Base-by-base conservation (phyloP, 108 stramenopile genomes). In the Skeletonema tropicum region DNA sequence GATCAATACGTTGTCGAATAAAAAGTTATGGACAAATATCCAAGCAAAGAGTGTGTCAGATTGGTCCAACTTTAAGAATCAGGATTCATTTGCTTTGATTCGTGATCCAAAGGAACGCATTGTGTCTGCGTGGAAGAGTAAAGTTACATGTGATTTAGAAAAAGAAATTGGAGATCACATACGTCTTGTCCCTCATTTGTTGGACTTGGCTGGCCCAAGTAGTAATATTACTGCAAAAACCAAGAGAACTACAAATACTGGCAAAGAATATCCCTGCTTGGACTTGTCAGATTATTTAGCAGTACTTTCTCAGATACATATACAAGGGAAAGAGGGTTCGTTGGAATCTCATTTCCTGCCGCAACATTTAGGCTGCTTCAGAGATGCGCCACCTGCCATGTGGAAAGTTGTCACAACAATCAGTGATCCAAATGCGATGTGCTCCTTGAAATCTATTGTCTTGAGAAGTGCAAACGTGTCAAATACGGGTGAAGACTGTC, bases 21-120 rank as follows among this genome's bases (percentile, higher is more conserved):
- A 55, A 55, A 55, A 55, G 52, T 23, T 55, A 9, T 55, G 52
- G 52, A 55, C 19, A 55, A 55, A 55, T 6, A 55, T 55, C 23
- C 23, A 55, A 55, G 52, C 52, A 0, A 23, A 25, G 52, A 55
- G 23, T 9, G 6, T 6, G 23, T 19, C 15, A 2, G 52, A 55
- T 55, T 55, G 52, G 52, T 10, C 52, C 52, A 23, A 25, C 9
- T 55, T 55, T 8, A 55, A 55, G 52, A 23, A 55, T 8, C 52
- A 55, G 9, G 52, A 23, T 55, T 55, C 52, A 8, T 55, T 55
- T 55, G 52, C 52, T 10, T 10, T 55, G 52, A 55, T 55, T 55
- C 52, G 52, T 55, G 52, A 55, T 23, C 52, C 52, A 23, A 55
- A 23, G 52, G 52, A 55, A 1, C 52, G 52, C 19, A 55, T 55